Base-by-base conservation (phyloP, 371 early-diverging fungal species). In the Apophysomyces elegans region DNA sequence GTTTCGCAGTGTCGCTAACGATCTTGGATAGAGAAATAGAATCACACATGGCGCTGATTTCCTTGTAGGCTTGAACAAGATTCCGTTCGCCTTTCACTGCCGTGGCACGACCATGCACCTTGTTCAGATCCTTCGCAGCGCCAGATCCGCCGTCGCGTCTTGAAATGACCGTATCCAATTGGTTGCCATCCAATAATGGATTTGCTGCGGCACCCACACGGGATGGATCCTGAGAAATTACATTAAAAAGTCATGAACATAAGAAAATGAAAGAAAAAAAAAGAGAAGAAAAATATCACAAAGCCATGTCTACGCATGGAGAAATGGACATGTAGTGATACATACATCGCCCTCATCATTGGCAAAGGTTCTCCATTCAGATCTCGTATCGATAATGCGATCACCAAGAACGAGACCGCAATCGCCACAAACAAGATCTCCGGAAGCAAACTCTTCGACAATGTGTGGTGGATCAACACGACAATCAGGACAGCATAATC, bases 351-450 rank as follows among this genome's bases (percentile, higher is more conserved):
- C 94, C 68, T 92, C 95, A 68, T 95, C 96, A 79, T 96, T 95
- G 54, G 93, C 90, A 83, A 99, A 99, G 0, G 97, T 98, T 69
- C 99, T 91, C 99, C 99, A 99, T 79, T 99, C 99, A 7, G 96
- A 94, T 21, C 99, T 87, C 11, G 99, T 98, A 79, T 99, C 99
- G 61, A 99, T 97, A 65, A 99, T 96, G 58, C 99, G 88, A 79
- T 97, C 93, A 45, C 96, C 97, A 36, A 99, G 86, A 6, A 99
- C 95, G 43, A 97, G 79, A 37, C 99, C 99, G 78, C 99, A 99
- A 76, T 93, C 92, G 38, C 98, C 98, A 78, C 99, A 99, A 12
- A 99, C 93, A 64, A 95, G 77, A 84, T 97, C 99, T 13, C 93
- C 93, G 5, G 87, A 87, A 11, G 92, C 88, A 72, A 95, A 99